Conservation (phyloP, 768 basidiomycete genomes). For the Punctularia strigosozonata region DNA sequence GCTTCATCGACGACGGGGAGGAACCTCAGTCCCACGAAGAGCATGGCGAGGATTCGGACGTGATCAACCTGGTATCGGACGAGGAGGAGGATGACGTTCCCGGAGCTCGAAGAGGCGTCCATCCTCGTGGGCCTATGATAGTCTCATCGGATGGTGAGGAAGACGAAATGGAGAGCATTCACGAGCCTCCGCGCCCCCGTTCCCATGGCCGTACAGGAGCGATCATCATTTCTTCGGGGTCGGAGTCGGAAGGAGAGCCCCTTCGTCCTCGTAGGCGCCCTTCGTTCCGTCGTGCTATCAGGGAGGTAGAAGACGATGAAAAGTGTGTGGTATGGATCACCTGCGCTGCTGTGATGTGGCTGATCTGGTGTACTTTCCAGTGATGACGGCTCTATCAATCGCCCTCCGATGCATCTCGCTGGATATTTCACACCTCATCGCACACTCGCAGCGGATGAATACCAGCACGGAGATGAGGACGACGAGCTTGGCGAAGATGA, state of each 20-base stretch:
- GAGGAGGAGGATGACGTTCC: neutral
- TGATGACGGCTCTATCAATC: constrained; percentile 15
- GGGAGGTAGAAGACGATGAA: neutral
- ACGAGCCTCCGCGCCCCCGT: neutral
- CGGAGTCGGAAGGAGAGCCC: neutral
- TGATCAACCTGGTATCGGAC: neutral
- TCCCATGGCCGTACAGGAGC: neutral
- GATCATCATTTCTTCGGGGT: neutral
- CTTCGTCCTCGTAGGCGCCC: neutral
- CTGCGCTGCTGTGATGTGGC: neutral
- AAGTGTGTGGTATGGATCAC: neutral
- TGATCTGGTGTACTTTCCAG: constrained; percentile 13
- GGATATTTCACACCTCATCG: no score
- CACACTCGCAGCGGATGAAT: neutral
- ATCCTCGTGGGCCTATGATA: no score
- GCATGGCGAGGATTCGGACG: neutral
- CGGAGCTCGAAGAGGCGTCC: neutral
- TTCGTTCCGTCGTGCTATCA: neutral
- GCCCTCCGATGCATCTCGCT: neutral
- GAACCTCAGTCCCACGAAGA: neutral
- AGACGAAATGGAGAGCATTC: neutral
- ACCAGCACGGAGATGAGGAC: neutral
- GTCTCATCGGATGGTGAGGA: neutral
- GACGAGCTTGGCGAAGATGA: neutral
- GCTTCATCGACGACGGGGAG: constrained; percentile 36